Conservation (phyloP, 2,329 filamentous ascomycete species). For the Dothiorella sarmentorum region DNA sequence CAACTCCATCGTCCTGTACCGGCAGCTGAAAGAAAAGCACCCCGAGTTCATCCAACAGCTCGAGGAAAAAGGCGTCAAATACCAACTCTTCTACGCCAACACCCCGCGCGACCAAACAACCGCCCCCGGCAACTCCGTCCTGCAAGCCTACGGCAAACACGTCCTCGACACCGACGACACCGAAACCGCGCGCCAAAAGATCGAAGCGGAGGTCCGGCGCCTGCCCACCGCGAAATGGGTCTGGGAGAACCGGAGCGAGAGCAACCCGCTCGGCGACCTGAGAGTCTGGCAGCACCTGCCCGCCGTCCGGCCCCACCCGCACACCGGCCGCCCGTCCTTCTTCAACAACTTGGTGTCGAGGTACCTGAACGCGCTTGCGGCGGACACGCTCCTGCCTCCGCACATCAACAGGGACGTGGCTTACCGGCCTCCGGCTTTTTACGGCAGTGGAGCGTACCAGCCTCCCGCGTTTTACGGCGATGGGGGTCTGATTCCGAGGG, state of each 20-base stretch:
- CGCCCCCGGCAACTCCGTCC: slow-evolving; percentile 19
- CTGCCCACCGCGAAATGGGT: slow-evolving; percentile 20
- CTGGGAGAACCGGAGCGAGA: slow-evolving; percentile 16
- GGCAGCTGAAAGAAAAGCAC: slow-evolving; percentile 11
- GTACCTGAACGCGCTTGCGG: slow-evolving; percentile 15
- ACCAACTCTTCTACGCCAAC: slow-evolving; percentile 21
- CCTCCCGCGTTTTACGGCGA: not conserved
- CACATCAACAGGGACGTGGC: slow-evolving; percentile 7
- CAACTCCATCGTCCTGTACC: slow-evolving; percentile 20
- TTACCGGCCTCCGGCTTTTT: slow-evolving; percentile 10
- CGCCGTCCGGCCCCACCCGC: slow-evolving; percentile 14
- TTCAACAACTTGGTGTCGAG: slow-evolving; percentile 15
- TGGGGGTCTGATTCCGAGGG: slow-evolving; percentile 13
- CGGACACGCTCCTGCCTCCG: slow-evolving; percentile 12
- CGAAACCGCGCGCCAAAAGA: slow-evolving; percentile 18
- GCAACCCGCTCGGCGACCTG: slow-evolving; percentile 14
- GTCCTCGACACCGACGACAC: slow-evolving; percentile 19
- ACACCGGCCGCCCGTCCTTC: slow-evolving; percentile 2
- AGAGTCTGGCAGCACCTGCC: slow-evolving; percentile 18
- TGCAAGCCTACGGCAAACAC: slow-evolving; percentile 20
- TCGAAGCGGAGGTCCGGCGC: slow-evolving; percentile 19
- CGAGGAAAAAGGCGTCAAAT: slow-evolving; percentile 19
- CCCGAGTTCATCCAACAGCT: slow-evolving; percentile 21
- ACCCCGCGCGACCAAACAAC: slow-evolving; percentile 17
- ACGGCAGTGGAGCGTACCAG: slow-evolving; percentile 11